Evolutionary conservation across 2,329 filamentous ascomycete genomes (phyloP), one percentile per base, ranked within the genome.

Genomic region (Shiraia sp.): DNA sequence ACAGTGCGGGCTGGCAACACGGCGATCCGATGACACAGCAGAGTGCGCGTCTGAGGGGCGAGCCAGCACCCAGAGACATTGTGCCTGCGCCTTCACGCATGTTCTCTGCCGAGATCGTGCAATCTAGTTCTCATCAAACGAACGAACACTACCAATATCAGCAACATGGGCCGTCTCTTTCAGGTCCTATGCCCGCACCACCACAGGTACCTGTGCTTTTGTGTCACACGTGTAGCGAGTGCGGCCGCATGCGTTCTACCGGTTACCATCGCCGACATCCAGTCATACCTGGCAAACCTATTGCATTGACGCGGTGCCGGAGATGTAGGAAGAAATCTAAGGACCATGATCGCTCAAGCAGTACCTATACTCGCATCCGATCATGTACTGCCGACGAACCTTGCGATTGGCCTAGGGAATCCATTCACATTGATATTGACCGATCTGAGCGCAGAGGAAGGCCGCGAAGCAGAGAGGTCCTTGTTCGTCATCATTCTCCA

Each of bases 151-250:
- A 56, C 25, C 35, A 52, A 15, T 55, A 55, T 32, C 47, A 52
- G 7, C 48, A 51, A 27, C 49, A 55, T 30, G 32, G 29, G 9
- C 42, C 52, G 14, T 29, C 42, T 9, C 53, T 33, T 13, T 45
- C 43, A 24, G 30, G 37, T n/a, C 45, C 32, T 5, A 34, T 38
- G 2, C 43, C 46, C 32, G 40, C 42, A 10, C 44, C 53, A n/a
- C 32, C 41, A 14, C 47, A 47, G 32, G 51, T 61, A 9, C 56
- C 59, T 16, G 54, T 62, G 9, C 40, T 60, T 33, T 45, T 59
- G 23, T 68, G 61, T 36, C 68, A 70, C 49, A 63, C 59, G 6
- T 71, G 68, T 43, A 63, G 56, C 19, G 44, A 61, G 13, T 71
- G 68, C 31, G 59, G 61, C 9, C 45, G 51, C 12, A 57, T 65